A percentile compares a stretch with the other conserved stretches of the same genome.
Evolutionary conservation across 345 rosid species (phyloP).

Genomic region (Isatis tinctoria): DNA sequence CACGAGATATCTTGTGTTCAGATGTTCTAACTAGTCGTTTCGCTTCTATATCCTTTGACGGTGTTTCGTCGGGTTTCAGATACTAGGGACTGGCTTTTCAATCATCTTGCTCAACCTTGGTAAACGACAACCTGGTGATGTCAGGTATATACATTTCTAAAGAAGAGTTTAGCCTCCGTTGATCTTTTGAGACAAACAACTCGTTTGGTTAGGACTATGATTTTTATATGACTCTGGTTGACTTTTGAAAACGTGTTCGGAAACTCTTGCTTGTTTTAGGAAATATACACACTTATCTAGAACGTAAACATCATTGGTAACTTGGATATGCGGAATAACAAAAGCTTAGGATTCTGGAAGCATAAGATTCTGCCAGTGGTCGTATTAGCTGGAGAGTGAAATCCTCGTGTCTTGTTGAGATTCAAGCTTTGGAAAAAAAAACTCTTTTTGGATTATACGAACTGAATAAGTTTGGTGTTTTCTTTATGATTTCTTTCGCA

Average conservation of each 20-base stretch:
- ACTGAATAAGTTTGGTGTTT: conserved; percentile 16
- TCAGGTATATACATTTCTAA: conserved; percentile 46
- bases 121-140: conserved; percentile 74
- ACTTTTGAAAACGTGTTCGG: too few species aligned
- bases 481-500: conserved; percentile 26
- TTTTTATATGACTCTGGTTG: not conserved
- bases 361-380: conserved; percentile 25
- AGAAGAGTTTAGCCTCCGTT: not conserved
- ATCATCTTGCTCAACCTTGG: conserved; percentile 81
- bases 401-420: not conserved
- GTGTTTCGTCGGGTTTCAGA: conserved; percentile 49
- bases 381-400: conserved; percentile 27
- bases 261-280: not conserved
- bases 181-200: not conserved
- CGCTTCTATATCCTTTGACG: not conserved
- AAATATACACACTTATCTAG: not conserved
- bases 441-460: conserved; percentile 3
- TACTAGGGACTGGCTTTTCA: conserved; percentile 75
- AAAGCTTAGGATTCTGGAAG: conserved; percentile 19
- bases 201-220: not conserved
- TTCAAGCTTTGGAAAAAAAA: conserved; percentile 7
- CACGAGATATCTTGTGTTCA: not conserved
- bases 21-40: not conserved
- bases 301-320: not conserved
- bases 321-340: not conserved